Conservation (phyloP, 108 stramenopile genomes). For the Stephanodiscus minutulus region DNA sequence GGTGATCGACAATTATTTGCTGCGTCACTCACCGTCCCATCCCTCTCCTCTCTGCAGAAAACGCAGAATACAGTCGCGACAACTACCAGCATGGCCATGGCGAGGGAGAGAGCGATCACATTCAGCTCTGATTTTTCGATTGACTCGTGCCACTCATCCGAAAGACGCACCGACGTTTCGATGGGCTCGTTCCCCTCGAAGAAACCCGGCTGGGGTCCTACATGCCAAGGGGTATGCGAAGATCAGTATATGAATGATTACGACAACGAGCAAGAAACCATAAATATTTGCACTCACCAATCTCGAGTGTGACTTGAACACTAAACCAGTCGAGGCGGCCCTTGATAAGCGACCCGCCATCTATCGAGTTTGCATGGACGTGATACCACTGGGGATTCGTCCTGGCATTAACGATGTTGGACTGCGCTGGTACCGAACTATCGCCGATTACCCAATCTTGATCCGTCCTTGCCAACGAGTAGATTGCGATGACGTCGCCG, state of each 20-base stretch:
- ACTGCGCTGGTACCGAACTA: slow-evolving; percentile 63
- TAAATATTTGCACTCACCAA: slow-evolving; percentile 40
- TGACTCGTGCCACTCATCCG: slow-evolving; percentile 11
- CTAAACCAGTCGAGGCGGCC: slow-evolving; percentile 88
- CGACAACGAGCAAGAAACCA: neutral
- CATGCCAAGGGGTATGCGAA: neutral
- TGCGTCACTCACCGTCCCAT: slow-evolving; percentile 35
- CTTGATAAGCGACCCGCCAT: slow-evolving; percentile 62
- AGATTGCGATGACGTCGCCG: slow-evolving; percentile 60
- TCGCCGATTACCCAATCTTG: slow-evolving; percentile 56
- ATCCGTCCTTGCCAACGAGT: slow-evolving; percentile 68
- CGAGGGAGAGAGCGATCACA: slow-evolving; percentile 17
- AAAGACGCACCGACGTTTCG: slow-evolving; percentile 29
- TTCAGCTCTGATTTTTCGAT: neutral
- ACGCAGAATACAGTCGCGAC: slow-evolving; percentile 21
- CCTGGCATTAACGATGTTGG: slow-evolving; percentile 90
- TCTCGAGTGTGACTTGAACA: slow-evolving; percentile 62
- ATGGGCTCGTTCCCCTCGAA: slow-evolving; percentile 20
- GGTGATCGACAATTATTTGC: slow-evolving; percentile 5
- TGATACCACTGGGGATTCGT: slow-evolving; percentile 80
- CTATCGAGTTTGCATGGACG: slow-evolving; percentile 28
- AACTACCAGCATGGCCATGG: slow-evolving; percentile 28
- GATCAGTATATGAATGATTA: neutral
- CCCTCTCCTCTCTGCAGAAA: slow-evolving; percentile 36
- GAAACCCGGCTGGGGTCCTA: slow-evolving; percentile 27